phyloP scores from a whole-genome alignment of 108 stramenopile genomes.

The Pseudonitzschia pungens region DNA sequence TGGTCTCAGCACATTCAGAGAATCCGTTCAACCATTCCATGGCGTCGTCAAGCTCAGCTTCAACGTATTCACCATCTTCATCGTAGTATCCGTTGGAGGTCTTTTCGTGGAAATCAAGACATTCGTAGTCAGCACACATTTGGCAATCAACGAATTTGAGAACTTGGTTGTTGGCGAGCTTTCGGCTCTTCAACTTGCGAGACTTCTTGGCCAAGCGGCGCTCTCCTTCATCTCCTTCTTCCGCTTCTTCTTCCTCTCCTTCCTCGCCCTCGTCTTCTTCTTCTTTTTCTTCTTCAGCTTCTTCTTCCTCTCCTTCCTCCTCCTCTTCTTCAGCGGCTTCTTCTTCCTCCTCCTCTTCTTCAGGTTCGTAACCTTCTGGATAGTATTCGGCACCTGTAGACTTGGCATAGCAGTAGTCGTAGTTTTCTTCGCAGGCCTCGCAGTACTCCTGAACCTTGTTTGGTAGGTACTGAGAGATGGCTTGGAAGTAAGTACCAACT shows the following conservation, averaged over 20 bases:
- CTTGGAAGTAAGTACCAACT: conserved; percentile 49
- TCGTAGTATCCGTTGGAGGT: conserved; percentile 23
- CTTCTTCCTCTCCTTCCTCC: conserved; percentile 27
- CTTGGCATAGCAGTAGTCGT: conserved; percentile 46
- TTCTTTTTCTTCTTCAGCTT: conserved; percentile 21
- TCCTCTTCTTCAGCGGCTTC: conserved; percentile 27
- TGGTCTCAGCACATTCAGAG: conserved; percentile 32
- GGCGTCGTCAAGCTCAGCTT: conserved; percentile 43
- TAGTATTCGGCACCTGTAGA: conserved; percentile 21
- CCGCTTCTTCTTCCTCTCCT: conserved; percentile 26
- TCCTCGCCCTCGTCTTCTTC: conserved; percentile 31
- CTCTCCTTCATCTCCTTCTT: conserved; percentile 26
- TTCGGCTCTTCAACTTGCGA: conserved; percentile 27
- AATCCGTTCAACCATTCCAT: conserved; percentile 49
- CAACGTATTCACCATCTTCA: conserved; percentile 28
- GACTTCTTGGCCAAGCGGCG: conserved; percentile 23
- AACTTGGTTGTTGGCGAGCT: conserved; percentile 30
- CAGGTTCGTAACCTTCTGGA: conserved; percentile 30
- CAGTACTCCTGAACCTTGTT: conserved; percentile 50
- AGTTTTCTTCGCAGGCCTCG: conserved; percentile 49
- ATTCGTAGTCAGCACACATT: conserved; percentile 52
- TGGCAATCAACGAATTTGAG: conserved; percentile 54
- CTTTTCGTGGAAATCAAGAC: conserved; percentile 36
- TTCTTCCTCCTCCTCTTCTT: conserved; percentile 25
- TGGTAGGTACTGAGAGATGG: conserved; percentile 45